Evolutionary conservation across 768 basidiomycete genomes (phyloP).

Genomic region (Daedaleopsis nitida): DNA sequence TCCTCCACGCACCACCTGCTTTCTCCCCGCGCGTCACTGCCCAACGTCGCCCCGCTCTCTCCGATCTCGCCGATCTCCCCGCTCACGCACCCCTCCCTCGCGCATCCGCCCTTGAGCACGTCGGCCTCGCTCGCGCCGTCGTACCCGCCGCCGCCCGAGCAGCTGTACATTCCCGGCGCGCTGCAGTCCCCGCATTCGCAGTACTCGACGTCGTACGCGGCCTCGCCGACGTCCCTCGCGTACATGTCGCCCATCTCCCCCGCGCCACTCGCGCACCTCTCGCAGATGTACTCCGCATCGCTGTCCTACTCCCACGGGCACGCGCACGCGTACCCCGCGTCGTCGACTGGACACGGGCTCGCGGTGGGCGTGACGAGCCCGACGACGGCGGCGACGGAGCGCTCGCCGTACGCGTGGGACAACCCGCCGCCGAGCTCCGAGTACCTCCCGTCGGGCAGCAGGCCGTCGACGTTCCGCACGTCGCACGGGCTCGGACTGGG

Average conservation of each 20-base stretch:
- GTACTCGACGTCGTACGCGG: too few relatives aligned
- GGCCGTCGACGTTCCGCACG: neutral
- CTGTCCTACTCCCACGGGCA: neutral
- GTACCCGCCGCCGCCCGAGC: too few relatives aligned
- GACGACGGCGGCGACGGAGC: neutral
- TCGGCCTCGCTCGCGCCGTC: too few relatives aligned
- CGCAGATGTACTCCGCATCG: neutral
- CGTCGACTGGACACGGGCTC: neutral
- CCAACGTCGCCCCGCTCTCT: neutral
- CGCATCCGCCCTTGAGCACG: too few relatives aligned
- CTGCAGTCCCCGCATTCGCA: too few relatives aligned
- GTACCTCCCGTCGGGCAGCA: neutral
- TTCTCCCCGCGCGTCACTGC: neutral
- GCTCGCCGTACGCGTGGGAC: constrained; percentile 3
- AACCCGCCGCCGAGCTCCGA: constrained; percentile 2
- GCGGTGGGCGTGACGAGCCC: neutral
- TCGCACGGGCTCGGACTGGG: neutral
- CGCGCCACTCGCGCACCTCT: neutral
- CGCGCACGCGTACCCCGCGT: neutral
- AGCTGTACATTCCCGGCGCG: too few relatives aligned
- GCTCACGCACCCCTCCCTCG: neutral
- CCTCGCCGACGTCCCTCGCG: too few relatives aligned
- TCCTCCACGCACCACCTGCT: neutral
- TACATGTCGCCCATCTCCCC: neutral
- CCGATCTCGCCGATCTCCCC: neutral